phyloP scores from a whole-genome alignment of 345 rosid genomes.

The Punica granatum region DNA sequence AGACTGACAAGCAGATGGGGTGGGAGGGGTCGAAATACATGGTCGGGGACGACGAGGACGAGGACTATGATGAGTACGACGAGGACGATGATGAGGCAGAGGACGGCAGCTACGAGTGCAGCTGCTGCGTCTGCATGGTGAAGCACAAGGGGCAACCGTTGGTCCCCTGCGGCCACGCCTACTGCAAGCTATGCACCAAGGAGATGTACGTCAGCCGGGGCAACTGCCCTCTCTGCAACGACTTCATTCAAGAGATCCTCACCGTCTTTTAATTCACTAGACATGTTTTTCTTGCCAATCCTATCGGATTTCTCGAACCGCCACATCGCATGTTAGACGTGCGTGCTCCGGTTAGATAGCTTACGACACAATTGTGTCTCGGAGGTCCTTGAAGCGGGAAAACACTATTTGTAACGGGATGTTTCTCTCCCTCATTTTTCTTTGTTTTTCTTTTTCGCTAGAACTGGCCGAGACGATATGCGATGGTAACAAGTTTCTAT shows the following conservation, averaged over 20 bases:
- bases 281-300: too few species aligned
- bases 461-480: too few species aligned
- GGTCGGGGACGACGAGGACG: conserved; percentile 30
- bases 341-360: background rate
- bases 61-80: conserved; percentile 28
- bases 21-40: conserved; percentile 55
- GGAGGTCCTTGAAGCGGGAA: background rate
- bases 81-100: conserved; percentile 28
- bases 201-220: conserved; percentile 82
- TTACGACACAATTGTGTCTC: background rate
- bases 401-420: too few species aligned
- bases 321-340: too few species aligned
- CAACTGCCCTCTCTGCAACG: conserved; percentile 84
- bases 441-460: too few species aligned
- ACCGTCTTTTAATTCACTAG: conserved; percentile 74
- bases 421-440: too few species aligned
- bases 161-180: conserved; percentile 85
- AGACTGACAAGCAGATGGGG: conserved; percentile 76
- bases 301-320: too few species aligned
- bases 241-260: conserved; percentile 72
- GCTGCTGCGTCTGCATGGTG: conserved; percentile 75
- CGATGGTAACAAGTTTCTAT: too few species aligned
- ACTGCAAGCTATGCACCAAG: conserved; percentile 81
- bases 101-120: conserved; percentile 33
- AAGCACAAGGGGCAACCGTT: conserved; percentile 72